A percentile compares a stretch with the other conserved stretches of the same genome.
Conservation (phyloP, 805 yeast genomes). For the Metschnikowia drakensbergensis region DNA sequence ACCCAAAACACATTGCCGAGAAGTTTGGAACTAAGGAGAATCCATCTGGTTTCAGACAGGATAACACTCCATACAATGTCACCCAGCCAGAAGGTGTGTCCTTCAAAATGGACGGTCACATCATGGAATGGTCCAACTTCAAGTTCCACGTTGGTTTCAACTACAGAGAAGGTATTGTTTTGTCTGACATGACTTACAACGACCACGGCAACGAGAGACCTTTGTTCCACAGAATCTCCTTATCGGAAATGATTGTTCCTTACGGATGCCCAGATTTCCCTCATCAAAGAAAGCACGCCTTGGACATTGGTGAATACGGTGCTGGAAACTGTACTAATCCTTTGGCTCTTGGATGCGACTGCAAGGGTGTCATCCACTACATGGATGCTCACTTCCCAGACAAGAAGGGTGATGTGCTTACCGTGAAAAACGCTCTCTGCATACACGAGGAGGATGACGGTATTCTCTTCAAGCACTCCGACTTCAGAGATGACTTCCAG, state of each 20-base stretch:
- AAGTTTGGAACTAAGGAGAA: conserved; percentile 50
- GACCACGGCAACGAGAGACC: conserved; percentile 74
- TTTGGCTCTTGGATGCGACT: conserved; percentile 73
- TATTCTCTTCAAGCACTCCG: conserved; percentile 74
- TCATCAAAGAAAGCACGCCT: conserved; percentile 81
- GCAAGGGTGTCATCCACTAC: conserved; percentile 82
- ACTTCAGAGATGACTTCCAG: conserved; percentile 74
- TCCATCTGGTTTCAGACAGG: conserved; percentile 53
- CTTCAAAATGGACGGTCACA: conserved; percentile 64
- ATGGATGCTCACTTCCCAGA: conserved; percentile 73
- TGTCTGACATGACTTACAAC: conserved; percentile 67
- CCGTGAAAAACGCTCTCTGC: conserved; percentile 74
- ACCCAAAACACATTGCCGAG: conserved; percentile 58
- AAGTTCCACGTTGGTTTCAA: conserved; percentile 78
- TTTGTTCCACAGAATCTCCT: conserved; percentile 71
- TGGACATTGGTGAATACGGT: conserved; percentile 85
- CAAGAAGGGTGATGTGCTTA: conserved; percentile 63
- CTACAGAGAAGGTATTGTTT: conserved; percentile 80
- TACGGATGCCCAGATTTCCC: conserved; percentile 78
- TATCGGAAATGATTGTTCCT: conserved; percentile 82
- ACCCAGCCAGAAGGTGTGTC: conserved; percentile 84
- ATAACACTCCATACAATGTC: conserved; percentile 61
- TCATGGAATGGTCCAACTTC: conserved; percentile 75
- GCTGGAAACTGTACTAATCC: conserved; percentile 85
- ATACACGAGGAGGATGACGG: conserved; percentile 88